These are phyloP conservation scores for Henckelia pumila DNA, from an alignment of 257 asterid species.

Conservation along the genomic window DNA sequence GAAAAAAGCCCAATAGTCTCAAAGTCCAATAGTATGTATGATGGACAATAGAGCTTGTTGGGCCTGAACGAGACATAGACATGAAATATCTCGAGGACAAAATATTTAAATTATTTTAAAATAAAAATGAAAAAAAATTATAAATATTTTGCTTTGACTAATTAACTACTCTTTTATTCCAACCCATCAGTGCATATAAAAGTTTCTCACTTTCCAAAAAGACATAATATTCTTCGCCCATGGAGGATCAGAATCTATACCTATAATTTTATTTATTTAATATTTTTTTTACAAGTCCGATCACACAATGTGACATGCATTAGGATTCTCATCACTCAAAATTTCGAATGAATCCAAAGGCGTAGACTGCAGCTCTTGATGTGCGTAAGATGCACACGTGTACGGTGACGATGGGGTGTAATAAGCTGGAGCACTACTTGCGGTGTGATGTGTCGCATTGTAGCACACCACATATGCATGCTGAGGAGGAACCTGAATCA, in stretches of 20 bases:
- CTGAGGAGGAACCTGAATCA: constrained; percentile 34
- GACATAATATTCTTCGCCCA: background rate
- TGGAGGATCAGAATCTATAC: too few species aligned
- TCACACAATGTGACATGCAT: constrained; percentile 68
- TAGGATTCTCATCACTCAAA: constrained; percentile 81
- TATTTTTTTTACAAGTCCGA: background rate
- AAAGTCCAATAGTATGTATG: too few species aligned
- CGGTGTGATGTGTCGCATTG: constrained; percentile 54
- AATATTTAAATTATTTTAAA: too few species aligned
- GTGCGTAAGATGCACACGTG: constrained; percentile 27
- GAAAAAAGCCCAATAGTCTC: too few species aligned
- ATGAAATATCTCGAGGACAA: too few species aligned
- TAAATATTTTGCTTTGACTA: constrained; percentile 21
- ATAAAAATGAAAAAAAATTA: too few species aligned
- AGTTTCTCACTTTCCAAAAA: constrained; percentile 26
- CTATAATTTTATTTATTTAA: background rate
- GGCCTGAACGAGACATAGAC: too few species aligned
- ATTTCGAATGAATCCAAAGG: constrained; percentile 66
- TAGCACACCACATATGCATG: constrained; percentile 51
- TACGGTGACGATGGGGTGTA: constrained; percentile 54
- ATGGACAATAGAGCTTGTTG: too few species aligned
- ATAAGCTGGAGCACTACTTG: constrained; percentile 37
- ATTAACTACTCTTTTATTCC: constrained; percentile 28
- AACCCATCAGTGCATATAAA: constrained; percentile 19
- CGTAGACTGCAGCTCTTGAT: constrained; percentile 26